These are phyloP conservation scores for Fragaria vesca DNA, from an alignment of 306 rosid species.

Conservation along the genomic window DNA sequence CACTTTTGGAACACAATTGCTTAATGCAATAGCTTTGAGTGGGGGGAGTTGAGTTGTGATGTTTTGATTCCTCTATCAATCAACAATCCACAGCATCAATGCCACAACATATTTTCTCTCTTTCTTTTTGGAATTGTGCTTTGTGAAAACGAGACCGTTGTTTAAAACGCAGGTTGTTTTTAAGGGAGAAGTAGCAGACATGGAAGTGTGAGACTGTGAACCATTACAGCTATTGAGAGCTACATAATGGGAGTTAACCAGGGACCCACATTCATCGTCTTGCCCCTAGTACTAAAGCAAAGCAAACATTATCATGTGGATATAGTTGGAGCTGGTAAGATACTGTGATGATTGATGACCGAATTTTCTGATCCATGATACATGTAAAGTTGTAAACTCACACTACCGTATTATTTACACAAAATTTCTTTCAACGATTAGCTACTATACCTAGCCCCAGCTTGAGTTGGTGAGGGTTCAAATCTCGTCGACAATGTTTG, in stretches of 20 bases:
- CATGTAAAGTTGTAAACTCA: too few relatives aligned
- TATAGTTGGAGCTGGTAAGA: not conserved
- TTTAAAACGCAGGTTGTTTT: not conserved
- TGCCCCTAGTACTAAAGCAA: not conserved
- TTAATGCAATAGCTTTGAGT: conserved; percentile 18
- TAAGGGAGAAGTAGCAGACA: not conserved
- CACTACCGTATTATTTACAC: too few relatives aligned
- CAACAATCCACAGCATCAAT: conserved; percentile 36
- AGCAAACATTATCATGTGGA: conserved; percentile 5
- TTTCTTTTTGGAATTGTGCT: conserved; percentile 1
- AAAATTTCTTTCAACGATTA: too few relatives aligned
- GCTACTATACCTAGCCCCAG: too few relatives aligned
- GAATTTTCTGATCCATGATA: not conserved
- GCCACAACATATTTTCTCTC: conserved; percentile 28
- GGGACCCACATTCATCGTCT: conserved; percentile 5
- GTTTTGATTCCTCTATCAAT: conserved; percentile 38
- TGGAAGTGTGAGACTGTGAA: not conserved
- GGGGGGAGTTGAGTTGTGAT: conserved; percentile 25
- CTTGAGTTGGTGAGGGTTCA: too few relatives aligned
- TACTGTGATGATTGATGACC: not conserved
- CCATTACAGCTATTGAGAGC: conserved; percentile 13
- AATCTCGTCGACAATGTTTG: too few relatives aligned
- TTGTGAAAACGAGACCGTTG: conserved; percentile 25
- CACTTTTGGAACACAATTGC: conserved; percentile 43
- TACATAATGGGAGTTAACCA: not conserved